phyloP scores from a whole-genome alignment of 2,329 filamentous ascomycete species.

The Trichoderma oligosporum region DNA sequence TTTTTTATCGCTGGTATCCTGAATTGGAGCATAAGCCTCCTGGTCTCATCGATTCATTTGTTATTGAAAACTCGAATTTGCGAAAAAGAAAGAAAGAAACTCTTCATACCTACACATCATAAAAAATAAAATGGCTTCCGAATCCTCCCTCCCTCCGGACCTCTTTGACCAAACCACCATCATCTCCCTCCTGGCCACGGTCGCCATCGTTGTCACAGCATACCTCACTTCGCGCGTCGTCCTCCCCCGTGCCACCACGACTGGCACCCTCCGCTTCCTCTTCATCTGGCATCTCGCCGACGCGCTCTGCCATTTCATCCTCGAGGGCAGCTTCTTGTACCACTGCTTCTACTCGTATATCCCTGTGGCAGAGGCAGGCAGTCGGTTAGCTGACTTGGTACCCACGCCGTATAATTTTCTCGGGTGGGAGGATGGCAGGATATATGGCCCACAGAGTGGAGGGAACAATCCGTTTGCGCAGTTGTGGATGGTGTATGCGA shows the following conservation, averaged over 20 bases:
- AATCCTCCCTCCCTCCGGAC: constrained; percentile 46
- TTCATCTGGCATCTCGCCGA: constrained; percentile 97
- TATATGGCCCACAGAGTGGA: constrained; percentile 57
- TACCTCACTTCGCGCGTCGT: constrained; percentile 46
- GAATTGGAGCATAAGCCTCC: too few species aligned
- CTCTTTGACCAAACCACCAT: constrained; percentile 59
- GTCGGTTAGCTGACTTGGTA: constrained; percentile 36
- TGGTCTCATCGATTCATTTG: too few species aligned
- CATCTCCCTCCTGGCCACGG: constrained; percentile 53
- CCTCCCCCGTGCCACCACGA: constrained; percentile 47
- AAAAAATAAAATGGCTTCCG: constrained; percentile 10
- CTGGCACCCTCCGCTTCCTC: constrained; percentile 63
- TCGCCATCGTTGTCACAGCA: constrained; percentile 49
- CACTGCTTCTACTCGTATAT: constrained; percentile 77
- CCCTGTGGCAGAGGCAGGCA: constrained; percentile 30
- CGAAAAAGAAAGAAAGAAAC: background rate
- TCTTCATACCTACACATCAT: too few species aligned
- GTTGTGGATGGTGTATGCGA: constrained; percentile 67
- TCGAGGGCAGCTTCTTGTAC: constrained; percentile 89
- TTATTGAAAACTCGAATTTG: too few species aligned
- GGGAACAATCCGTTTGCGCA: constrained; percentile 53
- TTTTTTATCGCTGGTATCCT: background rate
- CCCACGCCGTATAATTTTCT: constrained; percentile 53
- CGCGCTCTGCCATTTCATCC: constrained; percentile 82
- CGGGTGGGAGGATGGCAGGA: constrained; percentile 40